Evolutionary conservation across 2,329 filamentous ascomycete genomes (phyloP), one percentile per base, ranked within the genome.

Genomic region (Fusarium duplospermum): DNA sequence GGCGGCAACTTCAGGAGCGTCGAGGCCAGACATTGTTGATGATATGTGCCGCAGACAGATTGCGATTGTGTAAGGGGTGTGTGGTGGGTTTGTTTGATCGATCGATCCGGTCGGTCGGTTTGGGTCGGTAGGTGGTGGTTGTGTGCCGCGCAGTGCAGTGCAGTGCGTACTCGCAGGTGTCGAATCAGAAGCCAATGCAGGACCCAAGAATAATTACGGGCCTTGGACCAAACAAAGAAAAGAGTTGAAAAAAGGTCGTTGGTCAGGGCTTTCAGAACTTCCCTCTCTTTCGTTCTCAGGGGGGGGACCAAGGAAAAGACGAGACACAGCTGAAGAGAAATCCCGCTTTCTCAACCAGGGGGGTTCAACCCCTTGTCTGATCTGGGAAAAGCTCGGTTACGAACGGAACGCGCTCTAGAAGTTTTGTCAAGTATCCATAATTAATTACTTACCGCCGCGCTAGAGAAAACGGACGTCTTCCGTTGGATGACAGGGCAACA

Each of bases 1-100:
- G 62, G 87, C 85, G 64, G 86, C 84, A 77, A 93, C 89, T 52
- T 92, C 90, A 80, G 90, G 86, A 66, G 86, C 81, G 79, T 90
- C 84, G 80, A 86, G 82, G 77, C 87, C 88, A 72, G 89, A 90
- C 89, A 91, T 91, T 8, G 6, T 59, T n/a, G 31, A 11, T 33
- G 29, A 33, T 33, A 18, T 20, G 13, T 40, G 20, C 16, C n/a
- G 14, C 31, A 36, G 11, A 38, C 31, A 20, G 57, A 54, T 35
- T 27, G 24, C 24, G 24, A 24, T 24, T 24, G 24, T 24, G 31
- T 16, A 47, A 36, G 40, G 40, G 18, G 54, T 24, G 24, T 24
- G 31, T 24, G 40, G 27, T 50, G 47, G 16, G 40, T 45, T 24
- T 24, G 40, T 59, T 59, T 14, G 58, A 64, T 65, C 63, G 56